Base-by-base conservation (phyloP, 78 protist species). In the Mantamonas sphyraenae region DNA sequence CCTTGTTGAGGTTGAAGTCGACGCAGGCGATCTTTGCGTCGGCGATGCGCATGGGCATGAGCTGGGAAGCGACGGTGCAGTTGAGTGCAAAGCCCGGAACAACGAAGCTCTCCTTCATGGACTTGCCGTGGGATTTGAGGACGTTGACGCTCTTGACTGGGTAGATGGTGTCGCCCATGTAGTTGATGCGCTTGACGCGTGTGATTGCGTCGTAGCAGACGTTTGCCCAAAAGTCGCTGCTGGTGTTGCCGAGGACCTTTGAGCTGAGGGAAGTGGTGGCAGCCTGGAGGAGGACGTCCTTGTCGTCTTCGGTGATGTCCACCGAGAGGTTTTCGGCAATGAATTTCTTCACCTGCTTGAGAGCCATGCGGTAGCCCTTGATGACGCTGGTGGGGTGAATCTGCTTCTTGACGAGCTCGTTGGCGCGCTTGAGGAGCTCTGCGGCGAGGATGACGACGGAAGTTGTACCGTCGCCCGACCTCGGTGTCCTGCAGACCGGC, bases 341-440 rank as follows among this genome's bases (percentile, higher is more conserved):
- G 75, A 71, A 98, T 68, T 86, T 82, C 77, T 74, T 60, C 1
- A 98, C 97, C 67, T 92, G 95, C 43, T 67, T 66, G 53, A 63
- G 55, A 0, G 99, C 99, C 10, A 89, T 64, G 3, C 92, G 89
- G 78, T 68, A 96, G 16, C 99, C 99, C 19, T 77, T 14, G 67
- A 98, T 98, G 73, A 98, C 80, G n/a, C 88, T 62, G 7, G 99
- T 97, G 22, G 99, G 99, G 70, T 98, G 99, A 28, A 97, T 85
- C 60, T 83, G 71, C 26, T 80, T 71, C 79, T 77, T 71, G 14
- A 96, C 89, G 65, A 97, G 83, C 51, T 93, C 94, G 64, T 90
- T 85, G 24, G 98, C 98, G 22, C 88, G 59, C 42, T 38, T 61
- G 43, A 96, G 80, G 9, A 98, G 87, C 80, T 98, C 99, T 0